A percentile compares a stretch with the other conserved stretches of the same genome.
phyloP scores from a whole-genome alignment of 257 asterid genomes.

The Catharanthus roseus region DNA sequence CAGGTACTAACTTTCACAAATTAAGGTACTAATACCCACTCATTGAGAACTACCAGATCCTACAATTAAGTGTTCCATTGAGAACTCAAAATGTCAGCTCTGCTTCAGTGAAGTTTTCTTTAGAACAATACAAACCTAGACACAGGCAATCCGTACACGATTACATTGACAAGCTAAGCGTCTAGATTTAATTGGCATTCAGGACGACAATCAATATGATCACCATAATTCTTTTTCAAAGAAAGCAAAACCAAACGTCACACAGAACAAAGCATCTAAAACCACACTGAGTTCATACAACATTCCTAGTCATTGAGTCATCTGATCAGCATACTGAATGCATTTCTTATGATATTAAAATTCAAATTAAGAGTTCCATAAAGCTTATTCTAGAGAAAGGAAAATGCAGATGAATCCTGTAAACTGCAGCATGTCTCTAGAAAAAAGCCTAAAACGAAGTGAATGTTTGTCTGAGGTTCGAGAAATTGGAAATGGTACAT shows the following conservation, averaged over 20 bases:
- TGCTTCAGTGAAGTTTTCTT: neutral
- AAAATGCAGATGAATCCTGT: neutral
- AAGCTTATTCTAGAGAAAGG: neutral
- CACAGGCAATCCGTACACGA: neutral
- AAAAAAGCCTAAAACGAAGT: neutral
- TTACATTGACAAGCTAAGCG: neutral
- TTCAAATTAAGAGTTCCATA: neutral
- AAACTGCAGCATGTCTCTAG: neutral
- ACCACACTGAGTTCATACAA: neutral
- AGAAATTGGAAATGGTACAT: neutral
- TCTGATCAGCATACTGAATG: neutral
- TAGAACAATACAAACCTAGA: neutral
- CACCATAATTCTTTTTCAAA: neutral
- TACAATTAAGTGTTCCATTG: neutral
- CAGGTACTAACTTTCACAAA: neutral
- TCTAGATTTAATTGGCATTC: neutral
- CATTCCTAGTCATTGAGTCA: neutral
- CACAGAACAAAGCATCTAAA: neutral
- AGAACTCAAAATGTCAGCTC: neutral
- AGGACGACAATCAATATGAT: neutral
- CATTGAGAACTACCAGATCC: neutral
- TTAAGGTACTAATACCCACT: neutral
- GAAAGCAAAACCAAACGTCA: neutral
- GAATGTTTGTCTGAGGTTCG: neutral
- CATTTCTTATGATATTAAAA: neutral